A percentile compares a stretch with the other conserved stretches of the same genome.
These are phyloP conservation scores for Inga oerstediana DNA, from an alignment of 306 rosid genomes.

Conservation along the genomic window DNA sequence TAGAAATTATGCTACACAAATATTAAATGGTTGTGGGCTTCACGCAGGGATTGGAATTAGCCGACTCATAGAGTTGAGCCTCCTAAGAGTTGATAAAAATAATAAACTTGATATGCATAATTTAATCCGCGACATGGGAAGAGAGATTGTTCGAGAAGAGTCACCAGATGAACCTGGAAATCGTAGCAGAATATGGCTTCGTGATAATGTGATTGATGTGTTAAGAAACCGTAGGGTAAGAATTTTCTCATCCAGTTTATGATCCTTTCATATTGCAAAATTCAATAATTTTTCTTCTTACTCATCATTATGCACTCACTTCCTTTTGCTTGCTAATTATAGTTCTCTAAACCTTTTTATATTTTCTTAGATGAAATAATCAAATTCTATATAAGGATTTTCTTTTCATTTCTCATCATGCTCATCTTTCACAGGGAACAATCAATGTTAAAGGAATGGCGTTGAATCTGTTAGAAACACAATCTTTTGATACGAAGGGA, in stretches of 20 bases:
- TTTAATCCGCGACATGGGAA: neutral
- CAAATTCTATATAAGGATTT: neutral
- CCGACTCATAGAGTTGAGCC: neutral
- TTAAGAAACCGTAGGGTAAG: neutral
- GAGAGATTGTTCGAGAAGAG: neutral
- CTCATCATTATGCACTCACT: neutral
- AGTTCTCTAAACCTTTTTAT: neutral
- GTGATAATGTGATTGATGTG: neutral
- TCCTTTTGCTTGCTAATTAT: neutral
- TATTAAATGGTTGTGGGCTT: neutral
- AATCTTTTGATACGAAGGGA: neutral
- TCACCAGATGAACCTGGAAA: neutral
- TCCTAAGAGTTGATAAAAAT: neutral
- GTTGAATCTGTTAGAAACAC: neutral
- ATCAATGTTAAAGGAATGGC: neutral
- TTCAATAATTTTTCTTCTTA: neutral
- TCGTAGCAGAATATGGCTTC: neutral
- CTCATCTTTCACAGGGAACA: neutral
- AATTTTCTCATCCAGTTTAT: neutral
- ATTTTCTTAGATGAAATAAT: neutral
- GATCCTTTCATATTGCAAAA: neutral
- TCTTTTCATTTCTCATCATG: neutral
- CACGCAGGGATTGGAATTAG: neutral
- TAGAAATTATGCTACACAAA: neutral
- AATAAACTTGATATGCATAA: neutral